Evolutionary conservation across 2,329 filamentous ascomycete genomes (phyloP).

Genomic region (Hymenoscyphus fructigenus): DNA sequence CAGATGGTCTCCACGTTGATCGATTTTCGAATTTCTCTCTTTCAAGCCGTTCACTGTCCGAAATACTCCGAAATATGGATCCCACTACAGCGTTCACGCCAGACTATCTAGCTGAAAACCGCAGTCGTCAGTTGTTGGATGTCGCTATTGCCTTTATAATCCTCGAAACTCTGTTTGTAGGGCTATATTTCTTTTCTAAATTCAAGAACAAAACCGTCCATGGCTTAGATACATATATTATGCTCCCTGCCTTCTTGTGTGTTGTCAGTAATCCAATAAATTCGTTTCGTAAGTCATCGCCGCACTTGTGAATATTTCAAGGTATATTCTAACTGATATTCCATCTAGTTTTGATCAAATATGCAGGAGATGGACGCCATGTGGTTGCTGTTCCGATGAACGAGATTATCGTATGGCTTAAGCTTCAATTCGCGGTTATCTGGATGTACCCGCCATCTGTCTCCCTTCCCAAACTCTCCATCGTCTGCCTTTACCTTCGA

Average conservation of each 20-base stretch:
- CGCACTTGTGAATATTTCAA: neutral
- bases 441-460: conserved; percentile 8
- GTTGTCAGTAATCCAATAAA: neutral
- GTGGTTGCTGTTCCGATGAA: neutral
- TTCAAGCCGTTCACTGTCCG: no score
- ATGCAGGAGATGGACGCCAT: neutral
- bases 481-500: conserved; percentile 22
- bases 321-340: neutral
- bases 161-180: neutral
- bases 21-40: no score
- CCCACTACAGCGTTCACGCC: neutral
- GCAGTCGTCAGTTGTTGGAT: neutral
- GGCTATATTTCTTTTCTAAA: neutral
- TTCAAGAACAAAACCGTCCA: neutral
- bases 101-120: neutral
- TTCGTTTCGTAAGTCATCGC: neutral
- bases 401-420: neutral
- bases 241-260: neutral
- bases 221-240: neutral
- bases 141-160: neutral
- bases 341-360: neutral
- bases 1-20: no score
- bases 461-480: conserved; percentile 20
- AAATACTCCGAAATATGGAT: neutral
- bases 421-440: neutral